Conservation (phyloP, 208 protist genomes). For the Tritrichomonas musculus region DNA sequence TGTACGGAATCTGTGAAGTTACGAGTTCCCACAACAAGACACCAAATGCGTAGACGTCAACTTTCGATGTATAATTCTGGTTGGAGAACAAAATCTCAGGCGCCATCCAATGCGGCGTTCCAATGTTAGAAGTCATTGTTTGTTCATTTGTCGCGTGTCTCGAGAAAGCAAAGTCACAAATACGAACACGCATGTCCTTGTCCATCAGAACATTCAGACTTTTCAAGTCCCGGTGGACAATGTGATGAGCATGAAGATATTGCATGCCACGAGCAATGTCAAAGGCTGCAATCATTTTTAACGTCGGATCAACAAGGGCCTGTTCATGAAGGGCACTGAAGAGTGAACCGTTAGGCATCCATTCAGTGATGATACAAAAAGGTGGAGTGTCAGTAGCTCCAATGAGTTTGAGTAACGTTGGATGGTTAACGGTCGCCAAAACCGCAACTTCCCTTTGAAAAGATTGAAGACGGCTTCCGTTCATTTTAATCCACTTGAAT, state of each 20-base stretch:
- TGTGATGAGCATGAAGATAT: background rate
- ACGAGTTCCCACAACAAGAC: conserved; percentile 10
- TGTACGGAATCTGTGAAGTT: background rate
- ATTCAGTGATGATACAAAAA: conserved; percentile 32
- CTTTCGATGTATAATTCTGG: background rate
- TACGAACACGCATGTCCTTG: background rate
- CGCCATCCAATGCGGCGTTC: conserved; percentile 26
- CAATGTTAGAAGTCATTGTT: background rate
- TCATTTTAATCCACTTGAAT: background rate
- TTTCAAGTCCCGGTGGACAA: background rate
- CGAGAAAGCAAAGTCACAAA: background rate
- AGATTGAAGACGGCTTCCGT: background rate
- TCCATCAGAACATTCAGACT: background rate
- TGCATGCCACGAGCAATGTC: conserved; percentile 29
- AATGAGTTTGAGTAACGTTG: background rate
- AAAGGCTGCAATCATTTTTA: background rate
- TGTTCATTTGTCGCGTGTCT: background rate
- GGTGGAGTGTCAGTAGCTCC: background rate
- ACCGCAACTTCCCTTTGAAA: conserved; percentile 6
- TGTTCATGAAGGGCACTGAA: background rate
- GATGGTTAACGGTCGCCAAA: background rate
- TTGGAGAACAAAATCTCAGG: background rate
- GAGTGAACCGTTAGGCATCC: background rate
- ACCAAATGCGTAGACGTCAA: conserved; percentile 24
- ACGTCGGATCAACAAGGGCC: background rate